A percentile compares a stretch with the other conserved stretches of the same genome.
Evolutionary conservation across 805 yeast genomes (phyloP).

Genomic region (Metschnikowia lunata): DNA sequence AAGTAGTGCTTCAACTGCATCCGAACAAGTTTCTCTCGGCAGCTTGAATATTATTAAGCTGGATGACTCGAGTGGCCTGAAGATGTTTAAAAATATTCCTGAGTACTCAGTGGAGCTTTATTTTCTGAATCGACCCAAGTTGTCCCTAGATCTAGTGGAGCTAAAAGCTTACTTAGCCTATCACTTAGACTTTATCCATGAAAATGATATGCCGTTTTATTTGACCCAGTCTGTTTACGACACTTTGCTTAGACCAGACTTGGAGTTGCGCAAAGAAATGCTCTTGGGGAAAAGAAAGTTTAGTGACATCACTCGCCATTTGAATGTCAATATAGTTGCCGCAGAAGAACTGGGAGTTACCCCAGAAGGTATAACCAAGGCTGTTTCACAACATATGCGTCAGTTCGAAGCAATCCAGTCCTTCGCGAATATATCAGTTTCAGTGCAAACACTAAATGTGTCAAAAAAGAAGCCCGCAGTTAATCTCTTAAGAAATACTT

Average conservation of each 20-base stretch:
- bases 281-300: not conserved
- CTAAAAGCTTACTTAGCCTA: constrained; percentile 35
- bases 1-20: not conserved
- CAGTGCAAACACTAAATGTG: constrained; percentile 12
- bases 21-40: not conserved
- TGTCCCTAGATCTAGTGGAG: constrained; percentile 39
- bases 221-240: constrained; percentile 44
- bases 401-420: constrained; percentile 4
- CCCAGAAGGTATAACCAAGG: constrained; percentile 2
- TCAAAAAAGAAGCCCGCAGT: constrained; percentile 10
- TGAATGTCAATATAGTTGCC: constrained; percentile 14
- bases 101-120: constrained; percentile 27
- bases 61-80: not conserved
- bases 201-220: constrained; percentile 60
- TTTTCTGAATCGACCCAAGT: constrained; percentile 40
- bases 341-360: constrained; percentile 16
- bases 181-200: constrained; percentile 41
- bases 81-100: not conserved
- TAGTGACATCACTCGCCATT: constrained; percentile 1
- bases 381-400: constrained; percentile 6
- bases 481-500: constrained; percentile 6
- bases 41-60: not conserved
- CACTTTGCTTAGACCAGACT: constrained; percentile 29
- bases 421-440: constrained; percentile 3
- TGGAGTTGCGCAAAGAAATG: constrained; percentile 9